These are phyloP conservation scores for Penicillium verhagenii DNA, from an alignment of 495 filamentous ascomycete species.

Conservation along the genomic window DNA sequence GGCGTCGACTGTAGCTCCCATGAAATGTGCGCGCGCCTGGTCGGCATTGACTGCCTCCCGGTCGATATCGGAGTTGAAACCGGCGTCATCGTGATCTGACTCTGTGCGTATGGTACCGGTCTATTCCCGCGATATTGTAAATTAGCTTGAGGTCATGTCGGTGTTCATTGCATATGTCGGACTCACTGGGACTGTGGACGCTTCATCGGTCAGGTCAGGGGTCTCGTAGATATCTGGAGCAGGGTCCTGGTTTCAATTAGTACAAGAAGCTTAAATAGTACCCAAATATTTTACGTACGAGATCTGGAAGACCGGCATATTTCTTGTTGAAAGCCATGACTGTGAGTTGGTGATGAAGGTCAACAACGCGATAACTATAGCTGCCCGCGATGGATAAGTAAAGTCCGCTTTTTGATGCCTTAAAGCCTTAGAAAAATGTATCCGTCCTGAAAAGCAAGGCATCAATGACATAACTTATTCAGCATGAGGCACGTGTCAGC, in stretches of 20 bases:
- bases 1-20: constrained; percentile 70
- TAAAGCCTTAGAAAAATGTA: not conserved
- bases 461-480: constrained; percentile 5
- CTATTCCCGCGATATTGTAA: constrained; percentile 30
- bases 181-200: constrained; percentile 73
- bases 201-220: constrained; percentile 84
- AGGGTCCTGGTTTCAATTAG: constrained; percentile 60
- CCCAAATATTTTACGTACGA: constrained; percentile 61
- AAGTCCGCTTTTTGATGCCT: constrained; percentile 2
- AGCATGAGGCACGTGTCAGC: constrained; percentile 30
- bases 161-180: constrained; percentile 7
- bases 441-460: not conserved
- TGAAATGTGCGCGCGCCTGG: constrained; percentile 75
- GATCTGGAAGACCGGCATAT: constrained; percentile 81
- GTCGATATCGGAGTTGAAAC: constrained; percentile 64
- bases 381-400: not conserved
- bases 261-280: too few relatives aligned
- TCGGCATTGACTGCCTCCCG: constrained; percentile 70
- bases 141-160: not conserved
- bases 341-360: constrained; percentile 11
- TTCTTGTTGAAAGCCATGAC: constrained; percentile 60
- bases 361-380: constrained; percentile 15
- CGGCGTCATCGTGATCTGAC: constrained; percentile 58
- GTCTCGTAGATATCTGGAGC: constrained; percentile 96
- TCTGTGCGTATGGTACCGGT: constrained; percentile 63